phyloP scores from a whole-genome alignment of 1,139 yeast genomes.

The Protomyces lactucae-debilis region DNA sequence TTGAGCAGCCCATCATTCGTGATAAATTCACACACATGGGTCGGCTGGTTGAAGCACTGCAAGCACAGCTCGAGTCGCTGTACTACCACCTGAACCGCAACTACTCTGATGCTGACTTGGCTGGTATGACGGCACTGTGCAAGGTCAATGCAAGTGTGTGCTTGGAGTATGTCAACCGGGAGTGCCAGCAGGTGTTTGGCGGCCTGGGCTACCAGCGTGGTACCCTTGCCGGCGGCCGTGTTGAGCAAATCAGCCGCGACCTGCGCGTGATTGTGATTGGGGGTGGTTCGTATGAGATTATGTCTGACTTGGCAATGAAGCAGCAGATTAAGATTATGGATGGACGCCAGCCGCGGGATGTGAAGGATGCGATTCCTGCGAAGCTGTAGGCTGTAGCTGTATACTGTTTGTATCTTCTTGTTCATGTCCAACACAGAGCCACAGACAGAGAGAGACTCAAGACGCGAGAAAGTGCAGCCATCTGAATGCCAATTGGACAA shows the following conservation, averaged over 20 bases:
- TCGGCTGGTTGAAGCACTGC: conserved; percentile 42
- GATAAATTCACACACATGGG: conserved; percentile 47
- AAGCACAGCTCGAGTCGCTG: conserved; percentile 41
- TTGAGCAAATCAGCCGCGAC: conserved; percentile 45
- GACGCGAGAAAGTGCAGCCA: neutral
- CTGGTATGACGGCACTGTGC: conserved; percentile 46
- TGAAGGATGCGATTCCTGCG: neutral
- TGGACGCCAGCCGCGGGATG: neutral
- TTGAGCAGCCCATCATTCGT: conserved; percentile 46
- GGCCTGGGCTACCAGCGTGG: conserved; percentile 47
- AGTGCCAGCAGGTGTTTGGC: conserved; percentile 47
- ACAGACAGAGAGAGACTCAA: no score
- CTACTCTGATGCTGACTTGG: conserved; percentile 44
- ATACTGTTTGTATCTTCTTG: no score
- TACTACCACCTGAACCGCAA: conserved; percentile 39
- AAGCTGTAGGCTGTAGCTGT: neutral
- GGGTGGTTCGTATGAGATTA: conserved; percentile 47
- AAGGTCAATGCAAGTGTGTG: conserved; percentile 45
- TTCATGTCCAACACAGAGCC: no score
- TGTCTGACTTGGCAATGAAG: conserved; percentile 43
- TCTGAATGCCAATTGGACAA: no score
- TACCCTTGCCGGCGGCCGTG: conserved; percentile 44
- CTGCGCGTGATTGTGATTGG: conserved; percentile 47
- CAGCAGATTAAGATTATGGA: conserved; percentile 17
- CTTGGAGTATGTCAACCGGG: conserved; percentile 45